Base-by-base conservation (phyloP, 2,329 filamentous ascomycete species). In the Colletotrichum filicis region DNA sequence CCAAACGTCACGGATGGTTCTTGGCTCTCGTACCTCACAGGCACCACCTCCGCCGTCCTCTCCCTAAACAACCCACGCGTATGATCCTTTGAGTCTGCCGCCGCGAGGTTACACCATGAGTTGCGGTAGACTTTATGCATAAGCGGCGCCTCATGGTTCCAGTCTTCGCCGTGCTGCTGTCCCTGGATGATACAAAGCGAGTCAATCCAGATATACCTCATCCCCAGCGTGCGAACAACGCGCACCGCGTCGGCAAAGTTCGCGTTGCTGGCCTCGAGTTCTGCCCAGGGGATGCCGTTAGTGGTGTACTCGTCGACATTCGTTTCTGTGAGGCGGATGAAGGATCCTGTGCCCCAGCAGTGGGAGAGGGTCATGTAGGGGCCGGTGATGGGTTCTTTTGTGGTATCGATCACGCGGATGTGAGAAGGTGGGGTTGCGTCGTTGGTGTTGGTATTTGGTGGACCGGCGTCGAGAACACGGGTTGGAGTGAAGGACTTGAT, bases 151-250 rank as follows among this genome's bases (percentile, higher is more conserved):
- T 78, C 74, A 0, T 19, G 24, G 2, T 68, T 52, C 76, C 76
- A 77, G 24, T 78, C 76, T 0, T 63, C 46, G 14, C n/a, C 63
- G 8, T 72, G 66, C 35, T 75, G 73, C 3, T 46, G 22, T 3
- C 26, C 42, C 49, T 78, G 77, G 7, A 78, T 65, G 55, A 79
- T 79, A 56, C 78, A 79, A 2, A 79, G 64, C 4, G 77, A 78
- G 64, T 79, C 77, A 30, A 79, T 78, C 77, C 77, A 79, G 5
- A 79, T 19, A 24, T 78, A 79, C 2, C 62, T 46, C 42, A 74
- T n/a, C 4, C 75, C 75, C 5, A 78, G 57, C 11, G 52, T 35
- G 1, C 73, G 70, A 1, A 71, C 61, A 5, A 77, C 63, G 7
- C 32, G 42, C 3, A 78, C 58, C n/a, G 77, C 76, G 49, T 79